Percentiles rank a stretch among this genome's conserved stretches.
Conservation (phyloP, 768 basidiomycete genomes). For the Rubroboletus pulcherrimus region DNA sequence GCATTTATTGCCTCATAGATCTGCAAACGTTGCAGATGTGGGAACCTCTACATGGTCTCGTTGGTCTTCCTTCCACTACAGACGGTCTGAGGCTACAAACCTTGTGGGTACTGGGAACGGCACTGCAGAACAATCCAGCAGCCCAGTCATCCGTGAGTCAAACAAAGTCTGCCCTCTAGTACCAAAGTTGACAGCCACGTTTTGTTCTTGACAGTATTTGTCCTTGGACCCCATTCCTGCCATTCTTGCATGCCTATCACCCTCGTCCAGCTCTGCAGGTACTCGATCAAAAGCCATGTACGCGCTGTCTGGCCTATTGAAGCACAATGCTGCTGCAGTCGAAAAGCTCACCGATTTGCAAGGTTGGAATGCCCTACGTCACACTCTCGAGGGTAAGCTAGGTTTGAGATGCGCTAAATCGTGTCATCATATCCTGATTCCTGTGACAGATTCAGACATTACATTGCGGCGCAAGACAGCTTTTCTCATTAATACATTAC, state of each 20-base stretch:
- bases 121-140: slow-evolving; percentile 83
- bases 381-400: slow-evolving; percentile 55
- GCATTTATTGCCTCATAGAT: slow-evolving; percentile 42
- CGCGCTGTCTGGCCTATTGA: slow-evolving; percentile 70
- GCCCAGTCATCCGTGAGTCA: slow-evolving; percentile 70
- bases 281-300: slow-evolving; percentile 82
- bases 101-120: slow-evolving; percentile 87
- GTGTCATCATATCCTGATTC: background rate
- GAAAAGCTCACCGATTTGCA: slow-evolving; percentile 41
- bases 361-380: slow-evolving; percentile 64
- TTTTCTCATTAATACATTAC: slow-evolving; percentile 72
- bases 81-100: slow-evolving; percentile 63
- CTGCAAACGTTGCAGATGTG: slow-evolving; percentile 73
- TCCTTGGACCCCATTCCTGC: slow-evolving; percentile 60
- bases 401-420: background rate
- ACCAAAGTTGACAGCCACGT: background rate
- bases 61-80: slow-evolving; percentile 50
- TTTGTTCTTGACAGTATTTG: slow-evolving; percentile 46
- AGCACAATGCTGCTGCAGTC: slow-evolving; percentile 72
- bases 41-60: slow-evolving; percentile 67
- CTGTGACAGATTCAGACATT: slow-evolving; percentile 65
- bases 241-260: slow-evolving; percentile 58
- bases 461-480: slow-evolving; percentile 71
- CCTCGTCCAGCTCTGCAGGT: slow-evolving; percentile 48
- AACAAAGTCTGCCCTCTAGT: background rate